phyloP scores from a whole-genome alignment of 805 yeast genomes.

The Nakazawaea populi region DNA sequence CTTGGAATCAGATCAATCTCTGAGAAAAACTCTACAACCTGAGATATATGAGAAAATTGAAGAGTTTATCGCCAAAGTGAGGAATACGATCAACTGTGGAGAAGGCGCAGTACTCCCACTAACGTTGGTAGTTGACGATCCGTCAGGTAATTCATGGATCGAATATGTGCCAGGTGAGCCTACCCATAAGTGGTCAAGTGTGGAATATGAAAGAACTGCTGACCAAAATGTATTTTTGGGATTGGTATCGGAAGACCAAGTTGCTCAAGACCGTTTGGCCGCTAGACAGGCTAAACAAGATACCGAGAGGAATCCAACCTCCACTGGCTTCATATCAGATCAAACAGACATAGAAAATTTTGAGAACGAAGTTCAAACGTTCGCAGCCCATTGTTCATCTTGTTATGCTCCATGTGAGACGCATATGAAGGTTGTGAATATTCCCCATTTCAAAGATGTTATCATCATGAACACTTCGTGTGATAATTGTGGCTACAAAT shows the following conservation, averaged over 20 bases:
- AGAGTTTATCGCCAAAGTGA: constrained; percentile 56
- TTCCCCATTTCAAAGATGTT: constrained; percentile 97
- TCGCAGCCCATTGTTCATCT: constrained; percentile 87
- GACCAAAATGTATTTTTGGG: constrained; percentile 87
- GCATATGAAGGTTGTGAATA: constrained; percentile 93
- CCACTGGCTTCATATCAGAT: constrained; percentile 61
- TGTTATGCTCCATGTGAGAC: constrained; percentile 82
- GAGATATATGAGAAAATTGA: constrained; percentile 72
- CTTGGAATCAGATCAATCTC: constrained; percentile 73
- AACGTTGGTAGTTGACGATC: constrained; percentile 80
- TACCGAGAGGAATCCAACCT: constrained; percentile 28
- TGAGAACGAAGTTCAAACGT: constrained; percentile 87
- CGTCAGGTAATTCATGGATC: constrained; percentile 96
- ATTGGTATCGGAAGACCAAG: constrained; percentile 63
- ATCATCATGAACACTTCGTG: constrained; percentile 94
- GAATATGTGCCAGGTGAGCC: constrained; percentile 85
- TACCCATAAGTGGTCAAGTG: constrained; percentile 83
- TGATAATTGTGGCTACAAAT: constrained; percentile 88
- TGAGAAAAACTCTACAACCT: constrained; percentile 69
- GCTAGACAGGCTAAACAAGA: constrained; percentile 22
- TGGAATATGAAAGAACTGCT: constrained; percentile 76
- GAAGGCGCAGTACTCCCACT: constrained; percentile 60
- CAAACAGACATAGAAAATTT: constrained; percentile 79
- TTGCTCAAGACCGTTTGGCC: constrained; percentile 44
- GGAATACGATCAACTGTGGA: constrained; percentile 57